Base-by-base conservation (phyloP, 192 early-diverging fungal genomes). In the Mortierella alpina region DNA sequence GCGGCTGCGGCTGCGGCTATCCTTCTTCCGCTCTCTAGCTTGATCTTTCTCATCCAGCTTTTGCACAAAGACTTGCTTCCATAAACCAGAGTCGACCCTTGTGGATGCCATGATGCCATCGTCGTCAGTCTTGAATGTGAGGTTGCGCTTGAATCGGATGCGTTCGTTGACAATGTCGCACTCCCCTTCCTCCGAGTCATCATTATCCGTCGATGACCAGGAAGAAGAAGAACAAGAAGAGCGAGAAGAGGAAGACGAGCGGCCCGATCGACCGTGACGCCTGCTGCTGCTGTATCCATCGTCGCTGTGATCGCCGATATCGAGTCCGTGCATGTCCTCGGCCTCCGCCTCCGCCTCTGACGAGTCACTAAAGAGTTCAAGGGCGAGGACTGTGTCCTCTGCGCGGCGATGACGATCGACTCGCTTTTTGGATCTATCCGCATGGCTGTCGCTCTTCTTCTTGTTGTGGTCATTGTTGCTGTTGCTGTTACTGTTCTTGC, bases 71-170 rank as follows among this genome's bases (percentile, higher is more conserved):
- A 60, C 57, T n/a, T 66, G 75, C 68, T 70, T 70, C 75, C 75
- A 78, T 17, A 65, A 40, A 5, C 54, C 62, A 12, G 63, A 40
- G 41, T 63, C 22, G 49, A 66, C 7, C 3, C 49, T 17, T 9
- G 23, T 22, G 5, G 69, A 41, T 0, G 41, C 39, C 62, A 40
- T 57, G 8, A 40, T 18, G 11, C n/a, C 46, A 0, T 22, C 14
- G 47, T 80, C 60, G 42, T 67, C 64, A 0, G 70, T 72, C 65
- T 72, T 72, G 70, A 80, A 80, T 18, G 51, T 62, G 69, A 80
- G 77, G 42, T 80, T 80, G 48, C 52, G 70, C 41, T 72, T 80
- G 77, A 80, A 80, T 40, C 65, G 70, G 49, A 80, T 22, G 2
- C n/a, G 59, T 10, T 80, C 77, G 12, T 67, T 69, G 20, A 31